Evolutionary conservation across 257 asterid genomes (phyloP).

Genomic region (Solanum chiquidenum): DNA sequence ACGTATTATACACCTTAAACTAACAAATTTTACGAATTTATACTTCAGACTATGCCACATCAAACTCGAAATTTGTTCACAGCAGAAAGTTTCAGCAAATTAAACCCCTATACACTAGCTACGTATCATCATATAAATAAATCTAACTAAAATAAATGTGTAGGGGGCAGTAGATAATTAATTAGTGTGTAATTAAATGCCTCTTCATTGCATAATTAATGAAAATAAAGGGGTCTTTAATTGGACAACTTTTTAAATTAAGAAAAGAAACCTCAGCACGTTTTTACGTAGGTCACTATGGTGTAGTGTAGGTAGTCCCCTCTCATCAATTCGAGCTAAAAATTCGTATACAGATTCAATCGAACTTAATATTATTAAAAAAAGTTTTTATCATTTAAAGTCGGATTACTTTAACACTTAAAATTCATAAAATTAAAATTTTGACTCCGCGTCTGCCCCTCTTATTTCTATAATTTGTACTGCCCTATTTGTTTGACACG

Average conservation of each 20-base stretch:
- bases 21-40: neutral
- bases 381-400: neutral
- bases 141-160: neutral
- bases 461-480: neutral
- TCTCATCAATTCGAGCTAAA: neutral
- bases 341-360: neutral
- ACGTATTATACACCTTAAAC: accelerated
- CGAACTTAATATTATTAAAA: neutral
- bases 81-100: neutral
- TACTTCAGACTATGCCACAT: neutral
- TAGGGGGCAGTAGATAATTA: neutral
- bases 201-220: neutral
- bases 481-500: neutral
- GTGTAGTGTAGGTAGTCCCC: neutral
- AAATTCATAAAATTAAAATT: neutral
- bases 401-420: neutral
- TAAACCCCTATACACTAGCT: neutral
- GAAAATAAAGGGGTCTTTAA: neutral
- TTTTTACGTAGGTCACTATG: neutral
- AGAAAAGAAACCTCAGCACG: neutral
- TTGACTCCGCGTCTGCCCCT: accelerated
- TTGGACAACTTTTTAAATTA: neutral
- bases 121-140: neutral
- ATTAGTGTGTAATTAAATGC: neutral
- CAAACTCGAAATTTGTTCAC: neutral